A percentile compares a stretch with the other conserved stretches of the same genome.
Conservation (phyloP, 345 rosid species). For the Barbarea vulgaris region DNA sequence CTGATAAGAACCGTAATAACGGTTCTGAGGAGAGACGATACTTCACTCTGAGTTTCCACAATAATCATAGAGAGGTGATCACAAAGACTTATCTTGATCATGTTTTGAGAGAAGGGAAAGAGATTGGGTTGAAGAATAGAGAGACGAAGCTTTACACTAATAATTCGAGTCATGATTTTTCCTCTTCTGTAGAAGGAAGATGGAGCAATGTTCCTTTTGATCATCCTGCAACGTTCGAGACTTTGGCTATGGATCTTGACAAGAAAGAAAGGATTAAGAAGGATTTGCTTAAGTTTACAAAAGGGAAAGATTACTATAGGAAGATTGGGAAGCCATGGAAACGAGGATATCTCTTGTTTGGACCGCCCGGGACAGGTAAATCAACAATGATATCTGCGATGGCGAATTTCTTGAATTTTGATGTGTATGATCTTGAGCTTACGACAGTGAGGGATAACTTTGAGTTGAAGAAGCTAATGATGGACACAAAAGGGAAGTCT, state of each 20-base stretch:
- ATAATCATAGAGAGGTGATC: not conserved
- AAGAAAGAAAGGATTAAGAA: not conserved
- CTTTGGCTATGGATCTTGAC: not conserved
- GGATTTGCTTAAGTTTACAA: not conserved
- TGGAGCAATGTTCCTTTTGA: conserved; percentile 1
- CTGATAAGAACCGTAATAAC: conserved; percentile 2
- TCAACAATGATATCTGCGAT: conserved; percentile 67
- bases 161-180: not conserved
- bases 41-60: not conserved
- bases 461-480: conserved; percentile 49
- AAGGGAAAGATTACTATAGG: not conserved
- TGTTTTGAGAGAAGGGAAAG: not conserved
- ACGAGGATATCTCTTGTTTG: not conserved
- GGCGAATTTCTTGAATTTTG: conserved; percentile 57
- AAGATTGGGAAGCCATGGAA: conserved; percentile 1
- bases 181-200: not conserved
- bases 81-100: conserved; percentile 2
- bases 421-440: conserved; percentile 66
- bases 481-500: conserved; percentile 50
- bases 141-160: not conserved
- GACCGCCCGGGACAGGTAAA: conserved; percentile 54
- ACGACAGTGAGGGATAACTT: conserved; percentile 52
- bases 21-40: not conserved
- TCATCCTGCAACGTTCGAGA: not conserved
- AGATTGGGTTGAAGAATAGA: not conserved